A percentile compares a stretch with the other conserved stretches of the same genome.
These are phyloP conservation scores for Camelina laxa DNA, from an alignment of 345 rosid genomes.

Conservation along the genomic window DNA sequence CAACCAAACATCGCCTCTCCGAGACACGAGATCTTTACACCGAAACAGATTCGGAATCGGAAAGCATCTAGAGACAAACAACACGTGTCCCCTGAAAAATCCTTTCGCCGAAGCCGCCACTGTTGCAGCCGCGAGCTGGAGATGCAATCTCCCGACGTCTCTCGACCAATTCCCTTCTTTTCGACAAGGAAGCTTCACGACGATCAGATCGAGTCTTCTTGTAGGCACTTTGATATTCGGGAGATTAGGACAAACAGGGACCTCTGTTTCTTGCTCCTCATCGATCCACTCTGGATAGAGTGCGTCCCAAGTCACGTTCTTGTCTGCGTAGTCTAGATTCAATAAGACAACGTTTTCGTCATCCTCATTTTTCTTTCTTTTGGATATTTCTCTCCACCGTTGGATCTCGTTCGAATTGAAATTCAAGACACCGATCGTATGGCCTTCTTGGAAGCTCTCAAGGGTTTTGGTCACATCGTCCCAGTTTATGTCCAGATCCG, in stretches of 20 bases:
- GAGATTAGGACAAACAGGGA: conserved; percentile 72
- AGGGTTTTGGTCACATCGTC: conserved; percentile 62
- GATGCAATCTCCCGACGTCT: conserved; percentile 81
- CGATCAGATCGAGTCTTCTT: conserved; percentile 69
- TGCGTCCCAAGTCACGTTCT: conserved; percentile 78
- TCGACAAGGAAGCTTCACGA: conserved; percentile 91
- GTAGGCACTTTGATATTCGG: conserved; percentile 73
- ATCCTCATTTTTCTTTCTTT: conserved; percentile 47
- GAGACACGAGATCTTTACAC: conserved; percentile 73
- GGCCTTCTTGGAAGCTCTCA: conserved; percentile 53
- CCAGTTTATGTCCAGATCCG: conserved; percentile 67
- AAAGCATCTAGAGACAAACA: conserved; percentile 69
- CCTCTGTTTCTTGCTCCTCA: conserved; percentile 89
- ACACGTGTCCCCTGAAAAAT: conserved; percentile 67
- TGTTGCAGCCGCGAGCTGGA: conserved; percentile 85
- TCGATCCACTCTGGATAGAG: conserved; percentile 97
- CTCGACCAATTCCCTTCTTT: conserved; percentile 89
- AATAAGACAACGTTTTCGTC: conserved; percentile 44
- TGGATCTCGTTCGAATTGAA: conserved; percentile 65
- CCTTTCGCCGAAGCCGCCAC: conserved; percentile 77
- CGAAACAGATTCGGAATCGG: conserved; percentile 84
- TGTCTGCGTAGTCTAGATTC: conserved; percentile 52
- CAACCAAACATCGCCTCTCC: conserved; percentile 68
- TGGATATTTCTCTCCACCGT: conserved; percentile 67
- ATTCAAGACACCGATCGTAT: conserved; percentile 78